phyloP scores from a whole-genome alignment of 2,329 filamentous ascomycete species.

The Alternaria consortialis region DNA sequence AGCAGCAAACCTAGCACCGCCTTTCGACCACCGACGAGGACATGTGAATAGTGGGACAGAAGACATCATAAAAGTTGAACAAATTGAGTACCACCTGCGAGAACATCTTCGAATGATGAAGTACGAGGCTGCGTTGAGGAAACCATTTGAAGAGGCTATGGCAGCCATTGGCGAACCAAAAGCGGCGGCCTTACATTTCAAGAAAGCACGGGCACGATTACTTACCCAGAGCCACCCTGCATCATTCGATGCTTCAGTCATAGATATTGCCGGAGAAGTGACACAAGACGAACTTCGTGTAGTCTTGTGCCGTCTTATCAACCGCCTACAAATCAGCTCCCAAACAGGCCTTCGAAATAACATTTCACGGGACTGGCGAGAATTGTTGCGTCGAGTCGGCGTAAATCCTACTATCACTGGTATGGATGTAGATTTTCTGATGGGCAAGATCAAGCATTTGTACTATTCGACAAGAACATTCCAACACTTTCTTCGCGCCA shows the following conservation, averaged over 20 bases:
- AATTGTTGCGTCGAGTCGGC: constrained; percentile 21
- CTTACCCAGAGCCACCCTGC: constrained; percentile 25
- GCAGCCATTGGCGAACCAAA: constrained; percentile 13
- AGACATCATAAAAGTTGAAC: constrained; percentile 26
- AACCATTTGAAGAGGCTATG: constrained; percentile 12
- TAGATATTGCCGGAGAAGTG: constrained; percentile 38
- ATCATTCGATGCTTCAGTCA: constrained; percentile 17
- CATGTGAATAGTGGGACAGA: neutral
- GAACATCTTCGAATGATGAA: constrained; percentile 21
- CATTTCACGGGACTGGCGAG: constrained; percentile 5
- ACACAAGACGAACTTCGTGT: constrained; percentile 34
- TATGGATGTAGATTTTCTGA: constrained; percentile 32
- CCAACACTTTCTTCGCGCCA: constrained; percentile 3
- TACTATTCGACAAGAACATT: constrained; percentile 5
- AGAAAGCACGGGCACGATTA: constrained; percentile 24
- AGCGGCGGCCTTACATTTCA: constrained; percentile 13
- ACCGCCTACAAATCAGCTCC: constrained; percentile 11
- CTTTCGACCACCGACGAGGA: constrained; percentile 18
- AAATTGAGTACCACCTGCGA: constrained; percentile 27
- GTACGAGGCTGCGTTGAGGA: constrained; percentile 12
- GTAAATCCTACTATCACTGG: constrained; percentile 39
- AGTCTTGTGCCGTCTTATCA: constrained; percentile 29
- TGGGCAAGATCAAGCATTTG: constrained; percentile 29
- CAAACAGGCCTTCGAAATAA: constrained; percentile 1
- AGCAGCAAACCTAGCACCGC: constrained; percentile 26